A percentile compares a stretch with the other conserved stretches of the same genome.
Evolutionary conservation across 1,284 basidiomycete species (phyloP).

Genomic region (Irpex rosettiformis): DNA sequence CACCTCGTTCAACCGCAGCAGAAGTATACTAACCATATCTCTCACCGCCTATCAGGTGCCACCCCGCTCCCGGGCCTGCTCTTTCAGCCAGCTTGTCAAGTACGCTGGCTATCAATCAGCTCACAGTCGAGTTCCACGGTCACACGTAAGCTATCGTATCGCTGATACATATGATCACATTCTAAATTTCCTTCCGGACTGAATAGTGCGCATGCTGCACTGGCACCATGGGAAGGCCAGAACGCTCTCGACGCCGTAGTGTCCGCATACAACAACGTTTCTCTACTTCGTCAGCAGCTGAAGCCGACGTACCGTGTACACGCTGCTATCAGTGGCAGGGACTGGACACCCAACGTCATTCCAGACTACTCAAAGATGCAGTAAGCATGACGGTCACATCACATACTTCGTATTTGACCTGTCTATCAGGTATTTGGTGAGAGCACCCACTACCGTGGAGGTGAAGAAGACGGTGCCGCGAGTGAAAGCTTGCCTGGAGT

Average conservation of each 20-base stretch:
- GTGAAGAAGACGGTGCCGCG: slow-evolving; percentile 10
- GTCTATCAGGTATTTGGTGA: slow-evolving; percentile 7
- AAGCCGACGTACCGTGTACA: slow-evolving; percentile 61
- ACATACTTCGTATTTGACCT: background rate
- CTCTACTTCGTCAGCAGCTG: slow-evolving; percentile 67
- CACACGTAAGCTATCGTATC: slow-evolving; percentile 45
- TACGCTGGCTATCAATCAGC: slow-evolving; percentile 53
- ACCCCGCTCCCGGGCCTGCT: slow-evolving; percentile 53
- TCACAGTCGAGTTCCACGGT: slow-evolving; percentile 64
- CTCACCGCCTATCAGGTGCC: slow-evolving; percentile 47
- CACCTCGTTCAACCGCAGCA: background rate
- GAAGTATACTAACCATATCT: slow-evolving; percentile 2
- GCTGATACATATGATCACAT: slow-evolving; percentile 16
- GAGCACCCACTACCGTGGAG: slow-evolving; percentile 11
- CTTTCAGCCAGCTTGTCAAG: slow-evolving; percentile 48
- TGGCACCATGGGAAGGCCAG: slow-evolving; percentile 78
- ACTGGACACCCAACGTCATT: slow-evolving; percentile 74
- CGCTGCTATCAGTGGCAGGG: slow-evolving; percentile 60
- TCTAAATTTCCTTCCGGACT: background rate
- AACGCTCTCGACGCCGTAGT: slow-evolving; percentile 88
- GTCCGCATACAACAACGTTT: slow-evolving; percentile 72
- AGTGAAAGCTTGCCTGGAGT: slow-evolving; percentile 1
- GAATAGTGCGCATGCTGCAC: slow-evolving; percentile 72
- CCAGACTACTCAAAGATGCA: slow-evolving; percentile 73
- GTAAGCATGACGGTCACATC: slow-evolving; percentile 20